Evolutionary conservation across 345 rosid species (phyloP), one percentile per base, ranked within the genome.

Genomic region (Eucalyptus marginata): DNA sequence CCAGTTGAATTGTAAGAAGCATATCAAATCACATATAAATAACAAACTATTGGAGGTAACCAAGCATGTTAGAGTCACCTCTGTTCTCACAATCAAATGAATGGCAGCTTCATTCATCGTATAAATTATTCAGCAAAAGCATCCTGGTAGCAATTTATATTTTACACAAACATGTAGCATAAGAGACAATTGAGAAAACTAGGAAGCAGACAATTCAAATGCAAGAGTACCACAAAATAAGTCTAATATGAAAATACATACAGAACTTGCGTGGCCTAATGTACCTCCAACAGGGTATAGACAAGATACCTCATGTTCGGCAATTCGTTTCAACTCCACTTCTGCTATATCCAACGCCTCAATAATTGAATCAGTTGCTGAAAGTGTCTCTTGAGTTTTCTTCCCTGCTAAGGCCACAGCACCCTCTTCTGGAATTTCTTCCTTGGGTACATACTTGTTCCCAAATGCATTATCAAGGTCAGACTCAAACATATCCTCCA

Each of bases 351-450:
- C 99, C 87, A 98, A 89, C 9, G 98, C 96, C 89, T 95, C 98
- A 90, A 96, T 92, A 88, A 98, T 94, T 59, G 93, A 91, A 94
- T 98, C 99, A 85, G 98, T 93, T 88, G 94, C 98, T 18, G 98
- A 90, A 88, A 98, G 93, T 50, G 95, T 94, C 89, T 95, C 98
- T 91, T 92, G 92, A 62, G 98, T 95, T 91, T 92, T 97, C 95
- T 96, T 95, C 87, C 98, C 98, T 29, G 99, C 98, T 91, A 95
- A 89, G 90, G 98, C 96, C 47, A 96, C 95, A 88, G 95, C 97
- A 89, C 99, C 99, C 94, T 98, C 99, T 89, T 95, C 99, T 68
- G 96, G 98, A 56, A 96, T 91, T 90, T 95, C 98, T 92, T 96
- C 98, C 91, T 91, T 92, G 7, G 94, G 92, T 43, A 88, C 92